These are phyloP conservation scores for Claviceps maximensis DNA, from an alignment of 2,329 filamentous ascomycete genomes.

Conservation along the genomic window DNA sequence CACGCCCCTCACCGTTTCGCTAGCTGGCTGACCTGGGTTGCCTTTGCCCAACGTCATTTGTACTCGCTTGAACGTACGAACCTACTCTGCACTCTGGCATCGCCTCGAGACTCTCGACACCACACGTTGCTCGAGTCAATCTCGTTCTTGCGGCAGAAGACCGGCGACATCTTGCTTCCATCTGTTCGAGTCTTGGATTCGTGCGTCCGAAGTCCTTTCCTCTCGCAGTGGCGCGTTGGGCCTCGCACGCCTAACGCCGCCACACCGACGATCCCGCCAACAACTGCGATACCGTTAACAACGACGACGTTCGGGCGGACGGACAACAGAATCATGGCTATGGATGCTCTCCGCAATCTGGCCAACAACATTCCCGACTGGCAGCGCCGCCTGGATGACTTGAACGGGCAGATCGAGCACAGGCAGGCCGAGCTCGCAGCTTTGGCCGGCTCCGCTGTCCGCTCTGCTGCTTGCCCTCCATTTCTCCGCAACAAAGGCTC, in stretches of 20 bases:
- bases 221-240: conserved; percentile 16
- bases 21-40: not conserved
- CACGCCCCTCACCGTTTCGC: not conserved
- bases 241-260: conserved; percentile 18
- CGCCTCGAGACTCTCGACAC: not conserved
- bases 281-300: too few species aligned
- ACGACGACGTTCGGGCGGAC: conserved; percentile 17
- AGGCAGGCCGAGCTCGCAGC: conserved; percentile 48
- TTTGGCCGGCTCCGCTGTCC: conserved; percentile 20
- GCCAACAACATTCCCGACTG: conserved; percentile 45
- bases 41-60: not conserved
- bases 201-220: not conserved
- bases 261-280: conserved; percentile 12
- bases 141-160: not conserved
- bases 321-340: conserved; percentile 26
- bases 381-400: conserved; percentile 44
- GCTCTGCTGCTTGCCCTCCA: conserved; percentile 17
- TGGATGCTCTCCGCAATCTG: conserved; percentile 44
- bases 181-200: not conserved
- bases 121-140: not conserved
- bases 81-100: not conserved
- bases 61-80: too few species aligned
- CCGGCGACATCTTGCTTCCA: not conserved
- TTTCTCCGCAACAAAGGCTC: conserved; percentile 39
- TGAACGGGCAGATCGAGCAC: conserved; percentile 46